Base-by-base conservation (phyloP, 495 filamentous ascomycete species). In the Aspergillus biplanus region DNA sequence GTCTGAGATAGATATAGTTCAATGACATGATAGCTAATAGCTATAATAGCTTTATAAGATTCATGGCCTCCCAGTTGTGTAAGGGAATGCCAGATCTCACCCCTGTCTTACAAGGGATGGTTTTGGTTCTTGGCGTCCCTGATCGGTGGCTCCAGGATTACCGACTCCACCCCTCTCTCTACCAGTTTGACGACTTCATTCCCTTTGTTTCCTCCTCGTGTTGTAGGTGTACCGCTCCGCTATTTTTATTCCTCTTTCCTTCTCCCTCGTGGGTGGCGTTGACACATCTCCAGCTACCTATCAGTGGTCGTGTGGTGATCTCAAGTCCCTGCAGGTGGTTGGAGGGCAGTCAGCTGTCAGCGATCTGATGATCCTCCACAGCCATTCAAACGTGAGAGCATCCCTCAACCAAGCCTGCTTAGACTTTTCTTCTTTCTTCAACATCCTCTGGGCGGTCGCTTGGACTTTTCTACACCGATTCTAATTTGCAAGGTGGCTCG, bases 231-330 rank as follows among this genome's bases (percentile, higher is more conserved):
- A 8, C 39, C 16, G 39, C 39, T 55, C 47, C 46, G 5, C 18
- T 54, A n/a, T 42, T 13, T 52, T 39, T 56, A 16, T 55, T 39
- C 57, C 57, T 35, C 59, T 54, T 31, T 54, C 59, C 52, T 37
- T 31, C 33, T 31, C 55, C 35, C 44, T 57, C 55, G 9, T 31
- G 33, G 16, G 61, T 57, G 53, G 60, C 59, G 52, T 39, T 48
- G 11, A n/a, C 46, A 16, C 32, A 31, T 61, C 57, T 21, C 47
- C 33, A 18, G 21, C 39, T 39, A 27, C 54, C 52, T 47, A 32
- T 61, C 52, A 46, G 52, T 56, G 46, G 61, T 57, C 53, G 61
- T 63, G 53, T 63, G 61, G 46, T 18, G 53, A 52, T 63, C 44
- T 5, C 54, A 31, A 44, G 48, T 52, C 53, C 46, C 27, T 42